Conservation (phyloP, 768 basidiomycete species). For the Kwoniella pini region DNA sequence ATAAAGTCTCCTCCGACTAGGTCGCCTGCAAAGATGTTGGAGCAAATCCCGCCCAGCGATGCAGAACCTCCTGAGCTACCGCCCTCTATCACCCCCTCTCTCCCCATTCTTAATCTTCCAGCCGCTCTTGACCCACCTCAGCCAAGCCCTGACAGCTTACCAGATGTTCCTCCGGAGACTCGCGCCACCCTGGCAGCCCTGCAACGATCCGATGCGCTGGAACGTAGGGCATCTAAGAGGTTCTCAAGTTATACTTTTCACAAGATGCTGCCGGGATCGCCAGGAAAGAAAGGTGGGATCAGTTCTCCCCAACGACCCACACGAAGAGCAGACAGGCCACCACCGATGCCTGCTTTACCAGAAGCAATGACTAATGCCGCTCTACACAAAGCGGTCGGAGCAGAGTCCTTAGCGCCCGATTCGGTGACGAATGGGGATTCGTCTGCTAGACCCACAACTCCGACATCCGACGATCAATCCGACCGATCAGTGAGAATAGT, state of each 20-base stretch:
- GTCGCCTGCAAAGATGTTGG: slow-evolving; percentile 19
- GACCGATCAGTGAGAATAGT: slow-evolving; percentile 21
- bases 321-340: slow-evolving; percentile 36
- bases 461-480: slow-evolving; percentile 9
- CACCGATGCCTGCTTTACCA: slow-evolving; percentile 46
- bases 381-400: slow-evolving; percentile 1
- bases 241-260: slow-evolving; percentile 93
- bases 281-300: slow-evolving; percentile 19
- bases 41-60: slow-evolving; percentile 13
- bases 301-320: slow-evolving; percentile 45
- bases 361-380: slow-evolving; percentile 24
- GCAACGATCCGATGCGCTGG: slow-evolving; percentile 79
- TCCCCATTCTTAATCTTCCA: slow-evolving; percentile 27
- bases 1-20: slow-evolving; percentile 29
- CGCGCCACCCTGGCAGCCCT: slow-evolving; percentile 77
- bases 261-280: slow-evolving; percentile 74
- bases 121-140: slow-evolving; percentile 15
- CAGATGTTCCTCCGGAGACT: slow-evolving; percentile 40
- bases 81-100: slow-evolving; percentile 9
- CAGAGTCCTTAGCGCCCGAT: background rate
- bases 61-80: background rate
- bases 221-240: slow-evolving; percentile 89
- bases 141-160: slow-evolving; percentile 14
- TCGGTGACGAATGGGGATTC: background rate
- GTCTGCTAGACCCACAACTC: slow-evolving; percentile 3